Evolutionary conservation across 164 flowering plant genomes (phyloP).

Genomic region (Nelumbo lutea): DNA sequence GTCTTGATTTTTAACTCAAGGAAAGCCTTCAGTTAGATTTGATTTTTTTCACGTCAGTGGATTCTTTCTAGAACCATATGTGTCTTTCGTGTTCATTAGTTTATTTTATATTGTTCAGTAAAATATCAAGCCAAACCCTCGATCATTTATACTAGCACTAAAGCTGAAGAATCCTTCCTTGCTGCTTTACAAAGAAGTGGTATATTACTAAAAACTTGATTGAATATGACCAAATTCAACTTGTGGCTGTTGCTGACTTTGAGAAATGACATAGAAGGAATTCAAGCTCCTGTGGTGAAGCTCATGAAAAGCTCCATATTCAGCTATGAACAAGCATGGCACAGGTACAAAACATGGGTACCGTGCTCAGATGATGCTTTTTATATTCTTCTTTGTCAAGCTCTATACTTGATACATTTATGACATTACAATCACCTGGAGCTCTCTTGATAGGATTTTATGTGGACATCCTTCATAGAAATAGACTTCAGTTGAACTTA

Average conservation of each 20-base stretch:
- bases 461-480: too few species aligned
- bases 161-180: constrained; percentile 75
- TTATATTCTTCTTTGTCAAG: not conserved
- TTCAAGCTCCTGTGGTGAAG: constrained; percentile 59
- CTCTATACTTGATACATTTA: not conserved
- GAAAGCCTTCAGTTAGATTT: not conserved
- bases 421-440: too few species aligned
- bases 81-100: not conserved
- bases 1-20: too few species aligned
- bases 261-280: constrained; percentile 51
- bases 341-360: constrained; percentile 46
- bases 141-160: constrained; percentile 85
- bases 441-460: too few species aligned
- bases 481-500: too few species aligned
- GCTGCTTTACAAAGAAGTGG: constrained; percentile 80
- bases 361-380: not conserved
- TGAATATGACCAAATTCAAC: not conserved
- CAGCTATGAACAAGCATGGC: constrained; percentile 99
- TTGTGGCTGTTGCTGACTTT: constrained; percentile 15
- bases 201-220: constrained; percentile 21
- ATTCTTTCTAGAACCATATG: not conserved
- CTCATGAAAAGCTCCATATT: constrained; percentile 88
- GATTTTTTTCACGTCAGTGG: not conserved
- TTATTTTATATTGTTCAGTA: constrained; percentile 36
- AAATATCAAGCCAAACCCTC: constrained; percentile 87